Percentiles rank a stretch among this genome's conserved stretches.
Conservation (phyloP, 1,284 basidiomycete genomes). For the Melampsora americana region DNA sequence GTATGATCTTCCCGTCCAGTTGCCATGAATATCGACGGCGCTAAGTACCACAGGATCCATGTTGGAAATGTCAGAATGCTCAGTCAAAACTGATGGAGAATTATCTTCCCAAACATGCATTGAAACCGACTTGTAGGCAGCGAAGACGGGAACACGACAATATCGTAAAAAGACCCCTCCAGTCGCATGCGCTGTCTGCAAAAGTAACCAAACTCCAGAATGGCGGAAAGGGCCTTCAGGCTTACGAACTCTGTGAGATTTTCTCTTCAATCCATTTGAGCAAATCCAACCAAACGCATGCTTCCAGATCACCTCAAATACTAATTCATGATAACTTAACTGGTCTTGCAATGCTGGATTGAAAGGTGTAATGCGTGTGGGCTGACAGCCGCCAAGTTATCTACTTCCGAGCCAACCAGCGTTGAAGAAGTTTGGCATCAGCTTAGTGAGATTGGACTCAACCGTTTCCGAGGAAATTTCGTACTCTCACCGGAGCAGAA, state of each 20-base stretch:
- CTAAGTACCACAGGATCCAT: too few relatives aligned
- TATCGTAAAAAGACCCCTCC: constrained; percentile 43
- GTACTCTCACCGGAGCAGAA: constrained; percentile 18
- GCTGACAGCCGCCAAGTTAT: constrained; percentile 37
- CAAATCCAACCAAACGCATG: background rate
- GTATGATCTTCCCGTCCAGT: background rate
- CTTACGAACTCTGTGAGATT: constrained; percentile 38
- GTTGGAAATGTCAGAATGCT: background rate
- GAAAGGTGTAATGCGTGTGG: constrained; percentile 42
- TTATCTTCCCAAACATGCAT: background rate
- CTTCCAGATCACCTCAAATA: background rate
- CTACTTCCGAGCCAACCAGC: constrained; percentile 17
- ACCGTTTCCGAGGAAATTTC: constrained; percentile 18
- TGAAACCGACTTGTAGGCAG: background rate
- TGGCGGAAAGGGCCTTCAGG: constrained; percentile 43
- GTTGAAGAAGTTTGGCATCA: constrained; percentile 41
- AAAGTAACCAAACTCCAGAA: constrained; percentile 17
- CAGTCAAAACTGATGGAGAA: background rate
- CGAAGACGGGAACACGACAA: constrained; percentile 26
- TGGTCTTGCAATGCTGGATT: background rate
- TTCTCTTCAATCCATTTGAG: background rate
- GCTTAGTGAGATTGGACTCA: constrained; percentile 24
- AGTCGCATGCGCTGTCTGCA: constrained; percentile 34
- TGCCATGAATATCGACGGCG: too few relatives aligned
- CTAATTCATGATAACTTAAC: background rate